These are phyloP conservation scores for Suillus weaverae DNA, from an alignment of 768 basidiomycete species.

Conservation along the genomic window DNA sequence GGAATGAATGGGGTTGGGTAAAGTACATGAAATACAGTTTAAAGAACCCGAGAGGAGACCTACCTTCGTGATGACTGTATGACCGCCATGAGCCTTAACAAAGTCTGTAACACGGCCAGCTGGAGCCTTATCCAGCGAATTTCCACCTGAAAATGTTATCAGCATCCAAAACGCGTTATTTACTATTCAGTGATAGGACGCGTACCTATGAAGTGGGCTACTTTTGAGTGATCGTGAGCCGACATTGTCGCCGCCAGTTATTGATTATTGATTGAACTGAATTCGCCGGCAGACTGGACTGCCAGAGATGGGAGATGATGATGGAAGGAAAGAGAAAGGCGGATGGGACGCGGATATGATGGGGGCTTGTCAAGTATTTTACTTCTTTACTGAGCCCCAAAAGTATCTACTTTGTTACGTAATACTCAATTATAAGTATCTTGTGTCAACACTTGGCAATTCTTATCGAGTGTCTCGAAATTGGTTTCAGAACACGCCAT, in stretches of 20 bases:
- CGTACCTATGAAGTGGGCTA: constrained; percentile 64
- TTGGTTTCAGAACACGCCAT: background rate
- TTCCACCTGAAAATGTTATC: constrained; percentile 68
- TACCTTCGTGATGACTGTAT: constrained; percentile 98
- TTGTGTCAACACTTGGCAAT: background rate
- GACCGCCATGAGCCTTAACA: constrained; percentile 87
- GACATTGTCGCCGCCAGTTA: constrained; percentile 23
- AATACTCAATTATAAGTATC: constrained; percentile 10
- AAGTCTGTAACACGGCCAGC: constrained; percentile 84
- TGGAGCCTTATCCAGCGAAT: constrained; percentile 83
- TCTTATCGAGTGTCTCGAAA: background rate
- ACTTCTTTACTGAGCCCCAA: constrained; percentile 26
- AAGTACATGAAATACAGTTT: background rate
- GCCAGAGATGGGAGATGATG: constrained; percentile 17
- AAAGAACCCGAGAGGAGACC: constrained; percentile 18
- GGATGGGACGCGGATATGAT: constrained; percentile 10
- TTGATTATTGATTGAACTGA: constrained; percentile 3
- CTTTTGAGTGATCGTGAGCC: constrained; percentile 57
- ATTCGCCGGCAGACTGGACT: constrained; percentile 9
- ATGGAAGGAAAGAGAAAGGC: constrained; percentile 20
- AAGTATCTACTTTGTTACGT: constrained; percentile 34
- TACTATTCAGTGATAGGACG: constrained; percentile 4
- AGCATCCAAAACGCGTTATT: constrained; percentile 14
- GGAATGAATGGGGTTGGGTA: background rate
- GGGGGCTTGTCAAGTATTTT: constrained; percentile 21